A percentile compares a stretch with the other conserved stretches of the same genome.
These are phyloP conservation scores for Pneumocystis wakefieldiae DNA, from an alignment of 1,139 yeast species.

Conservation along the genomic window DNA sequence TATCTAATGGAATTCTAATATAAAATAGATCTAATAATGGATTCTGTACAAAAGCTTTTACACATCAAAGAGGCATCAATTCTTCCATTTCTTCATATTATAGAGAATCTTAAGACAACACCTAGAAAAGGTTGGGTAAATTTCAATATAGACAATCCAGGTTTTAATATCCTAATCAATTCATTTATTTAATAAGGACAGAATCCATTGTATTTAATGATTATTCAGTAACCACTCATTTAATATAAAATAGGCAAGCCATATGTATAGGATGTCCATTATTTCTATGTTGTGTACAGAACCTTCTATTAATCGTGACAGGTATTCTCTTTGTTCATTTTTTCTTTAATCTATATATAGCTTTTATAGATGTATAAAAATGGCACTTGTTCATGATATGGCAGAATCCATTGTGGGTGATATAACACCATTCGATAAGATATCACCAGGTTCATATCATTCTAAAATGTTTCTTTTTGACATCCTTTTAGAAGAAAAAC, in stretches of 20 bases:
- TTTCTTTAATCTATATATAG: background rate
- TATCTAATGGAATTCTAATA: background rate
- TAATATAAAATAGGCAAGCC: conserved; percentile 49
- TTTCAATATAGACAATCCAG: conserved; percentile 43
- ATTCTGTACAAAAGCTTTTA: background rate
- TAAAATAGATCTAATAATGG: background rate
- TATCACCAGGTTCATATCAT: conserved; percentile 32
- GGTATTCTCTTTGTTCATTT: background rate
- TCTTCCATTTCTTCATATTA: conserved; percentile 60
- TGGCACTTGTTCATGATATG: conserved; percentile 82
- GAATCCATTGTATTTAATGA: conserved; percentile 14
- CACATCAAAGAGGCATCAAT: background rate
- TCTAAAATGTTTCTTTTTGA: background rate
- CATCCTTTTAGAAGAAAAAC: conserved; percentile 38
- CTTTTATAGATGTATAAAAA: conserved; percentile 51
- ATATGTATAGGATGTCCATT: conserved; percentile 91
- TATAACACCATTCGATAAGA: conserved; percentile 71
- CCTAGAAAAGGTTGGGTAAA: conserved; percentile 92
- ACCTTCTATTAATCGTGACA: conserved; percentile 32
- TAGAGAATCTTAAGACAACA: conserved; percentile 61
- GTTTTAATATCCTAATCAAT: conserved; percentile 3
- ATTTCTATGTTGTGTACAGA: conserved; percentile 44
- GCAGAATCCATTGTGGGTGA: conserved; percentile 93
- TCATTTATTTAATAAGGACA: conserved; percentile 7
- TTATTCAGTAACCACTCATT: conserved; percentile 17